Evolutionary conservation across 257 asterid species (phyloP).

Genomic region (Ajuga chamaepitys): DNA sequence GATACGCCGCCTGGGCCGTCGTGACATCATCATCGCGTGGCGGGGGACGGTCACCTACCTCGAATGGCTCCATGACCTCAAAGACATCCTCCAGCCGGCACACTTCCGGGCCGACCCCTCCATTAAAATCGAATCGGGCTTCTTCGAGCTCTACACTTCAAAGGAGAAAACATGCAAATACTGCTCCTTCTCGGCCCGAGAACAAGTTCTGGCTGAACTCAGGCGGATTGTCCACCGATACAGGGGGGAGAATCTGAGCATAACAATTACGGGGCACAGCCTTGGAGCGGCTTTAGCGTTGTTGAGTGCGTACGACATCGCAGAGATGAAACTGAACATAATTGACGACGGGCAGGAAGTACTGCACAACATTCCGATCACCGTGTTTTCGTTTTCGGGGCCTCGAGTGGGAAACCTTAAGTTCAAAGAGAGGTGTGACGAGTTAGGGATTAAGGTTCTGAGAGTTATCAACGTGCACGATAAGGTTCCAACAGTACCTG

Average conservation of each 20-base stretch:
- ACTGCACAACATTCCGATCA: constrained; percentile 35
- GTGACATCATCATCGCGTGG: constrained; percentile 68
- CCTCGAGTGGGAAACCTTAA: constrained; percentile 65
- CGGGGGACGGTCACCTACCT: constrained; percentile 83
- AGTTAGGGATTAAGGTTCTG: constrained; percentile 46
- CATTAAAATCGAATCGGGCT: constrained; percentile 66
- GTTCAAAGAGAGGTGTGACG: constrained; percentile 70
- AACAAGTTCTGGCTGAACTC: constrained; percentile 62
- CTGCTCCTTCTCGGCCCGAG: constrained; percentile 60
- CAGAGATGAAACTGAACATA: constrained; percentile 47
- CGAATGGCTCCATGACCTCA: constrained; percentile 78
- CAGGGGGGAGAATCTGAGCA: constrained; percentile 54
- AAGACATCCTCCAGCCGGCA: constrained; percentile 65
- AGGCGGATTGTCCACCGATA: constrained; percentile 52
- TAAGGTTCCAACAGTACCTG: constrained; percentile 61
- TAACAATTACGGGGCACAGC: constrained; percentile 73
- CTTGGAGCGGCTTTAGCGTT: constrained; percentile 74
- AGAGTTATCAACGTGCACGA: constrained; percentile 55
- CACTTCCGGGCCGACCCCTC: constrained; percentile 60
- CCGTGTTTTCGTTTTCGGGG: constrained; percentile 52
- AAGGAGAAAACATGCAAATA: constrained; percentile 46
- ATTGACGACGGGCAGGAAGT: constrained; percentile 19
- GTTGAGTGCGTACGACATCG: constrained; percentile 61
- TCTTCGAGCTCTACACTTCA: constrained; percentile 61
- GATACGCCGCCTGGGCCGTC: constrained; percentile 57